These are phyloP conservation scores for Clarireedia monteithiana DNA, from an alignment of 2,329 filamentous ascomycete genomes.

Conservation along the genomic window DNA sequence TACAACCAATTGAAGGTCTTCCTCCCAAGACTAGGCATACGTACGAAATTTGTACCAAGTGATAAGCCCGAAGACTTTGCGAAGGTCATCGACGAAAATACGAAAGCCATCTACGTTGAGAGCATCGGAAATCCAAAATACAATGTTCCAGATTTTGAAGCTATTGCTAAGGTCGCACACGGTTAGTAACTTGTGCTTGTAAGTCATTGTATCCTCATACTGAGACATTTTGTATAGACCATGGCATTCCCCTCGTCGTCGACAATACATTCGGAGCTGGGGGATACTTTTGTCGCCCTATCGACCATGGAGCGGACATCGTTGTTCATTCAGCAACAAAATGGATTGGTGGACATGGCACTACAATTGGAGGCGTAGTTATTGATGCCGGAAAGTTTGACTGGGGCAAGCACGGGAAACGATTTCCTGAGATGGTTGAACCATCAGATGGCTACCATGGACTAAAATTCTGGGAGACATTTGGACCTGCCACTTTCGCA, in stretches of 20 bases:
- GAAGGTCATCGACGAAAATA: conserved; percentile 80
- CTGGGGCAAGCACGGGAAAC: conserved; percentile 75
- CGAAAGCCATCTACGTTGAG: conserved; percentile 87
- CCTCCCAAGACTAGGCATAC: conserved; percentile 74
- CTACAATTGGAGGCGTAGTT: conserved; percentile 79
- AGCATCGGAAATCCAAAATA: conserved; percentile 85
- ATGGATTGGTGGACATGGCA: conserved; percentile 94
- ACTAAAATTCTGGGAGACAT: conserved; percentile 89
- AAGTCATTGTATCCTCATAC: not conserved
- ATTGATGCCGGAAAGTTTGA: conserved; percentile 88
- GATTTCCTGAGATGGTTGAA: conserved; percentile 93
- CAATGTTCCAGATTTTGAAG: conserved; percentile 89
- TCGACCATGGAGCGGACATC: conserved; percentile 75
- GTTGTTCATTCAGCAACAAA: conserved; percentile 89
- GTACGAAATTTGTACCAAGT: conserved; percentile 77
- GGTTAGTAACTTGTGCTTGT: conserved; percentile 19
- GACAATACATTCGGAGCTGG: conserved; percentile 95
- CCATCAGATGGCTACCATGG: conserved; percentile 86
- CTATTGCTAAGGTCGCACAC: conserved; percentile 76
- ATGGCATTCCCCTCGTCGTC: conserved; percentile 52
- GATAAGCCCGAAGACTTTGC: conserved; percentile 73
- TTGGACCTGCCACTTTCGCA: conserved; percentile 73
- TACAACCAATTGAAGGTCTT: conserved; percentile 97
- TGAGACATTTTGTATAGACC: conserved; percentile 16
- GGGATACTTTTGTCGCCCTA: conserved; percentile 78